Percentiles rank a stretch among this genome's conserved stretches.
Evolutionary conservation across 306 rosid species (phyloP).

Genomic region (Trifolium pratense): DNA sequence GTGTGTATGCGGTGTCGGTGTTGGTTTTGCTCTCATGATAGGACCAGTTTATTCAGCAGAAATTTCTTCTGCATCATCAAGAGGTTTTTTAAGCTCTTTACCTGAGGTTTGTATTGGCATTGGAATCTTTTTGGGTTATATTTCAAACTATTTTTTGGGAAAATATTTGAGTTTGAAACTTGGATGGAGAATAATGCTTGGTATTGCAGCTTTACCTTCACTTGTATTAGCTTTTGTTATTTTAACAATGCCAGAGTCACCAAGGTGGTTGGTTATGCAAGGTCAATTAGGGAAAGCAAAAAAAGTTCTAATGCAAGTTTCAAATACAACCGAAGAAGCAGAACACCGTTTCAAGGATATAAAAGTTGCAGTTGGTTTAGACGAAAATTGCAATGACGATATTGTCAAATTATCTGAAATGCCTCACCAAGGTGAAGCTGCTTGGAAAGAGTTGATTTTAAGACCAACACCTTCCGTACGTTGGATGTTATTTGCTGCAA

Average conservation of each 20-base stretch:
- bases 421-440: slow-evolving; percentile 45
- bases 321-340: slow-evolving; percentile 60
- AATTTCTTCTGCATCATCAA: slow-evolving; percentile 63
- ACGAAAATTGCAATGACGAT: slow-evolving; percentile 44
- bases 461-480: slow-evolving; percentile 66
- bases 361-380: slow-evolving; percentile 62
- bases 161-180: slow-evolving; percentile 50
- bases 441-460: slow-evolving; percentile 67
- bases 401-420: background rate
- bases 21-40: slow-evolving; percentile 80
- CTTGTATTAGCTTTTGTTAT: slow-evolving; percentile 53
- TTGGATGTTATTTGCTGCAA: slow-evolving; percentile 62
- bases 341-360: slow-evolving; percentile 62
- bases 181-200: slow-evolving; percentile 93
- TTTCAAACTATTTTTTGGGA: slow-evolving; percentile 63
- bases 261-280: slow-evolving; percentile 81
- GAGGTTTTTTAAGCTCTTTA: slow-evolving; percentile 72
- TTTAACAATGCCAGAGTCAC: slow-evolving; percentile 83
- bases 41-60: slow-evolving; percentile 93
- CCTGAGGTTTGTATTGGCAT: slow-evolving; percentile 78
- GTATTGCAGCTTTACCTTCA: slow-evolving; percentile 75
- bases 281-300: slow-evolving; percentile 65
- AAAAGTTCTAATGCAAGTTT: slow-evolving; percentile 48
- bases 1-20: slow-evolving; percentile 78
- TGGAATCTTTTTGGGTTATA: slow-evolving; percentile 75